These are phyloP conservation scores for Xerocomus potaroensis DNA, from an alignment of 768 basidiomycete genomes.

Conservation along the genomic window DNA sequence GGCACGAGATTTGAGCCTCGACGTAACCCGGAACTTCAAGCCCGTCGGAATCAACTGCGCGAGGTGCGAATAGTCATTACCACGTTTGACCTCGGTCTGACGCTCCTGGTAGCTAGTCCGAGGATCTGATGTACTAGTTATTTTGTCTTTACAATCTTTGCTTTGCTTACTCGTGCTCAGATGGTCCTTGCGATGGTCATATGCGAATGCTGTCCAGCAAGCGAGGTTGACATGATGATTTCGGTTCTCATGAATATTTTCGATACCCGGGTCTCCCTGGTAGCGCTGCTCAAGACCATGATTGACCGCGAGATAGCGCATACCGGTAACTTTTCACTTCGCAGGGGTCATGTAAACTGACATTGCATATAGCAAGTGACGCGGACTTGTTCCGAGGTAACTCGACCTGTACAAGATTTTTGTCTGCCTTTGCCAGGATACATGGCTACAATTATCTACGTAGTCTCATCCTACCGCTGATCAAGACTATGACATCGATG, in stretches of 20 bases:
- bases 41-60: slow-evolving; percentile 49
- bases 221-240: slow-evolving; percentile 80
- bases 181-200: slow-evolving; percentile 80
- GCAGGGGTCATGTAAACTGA: slow-evolving; percentile 1
- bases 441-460: slow-evolving; percentile 93
- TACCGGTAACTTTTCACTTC: slow-evolving; percentile 49
- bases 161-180: slow-evolving; percentile 34
- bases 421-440: slow-evolving; percentile 82
- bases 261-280: slow-evolving; percentile 67
- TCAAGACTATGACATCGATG: slow-evolving; percentile 68
- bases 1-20: slow-evolving; percentile 73
- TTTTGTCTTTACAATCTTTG: neutral
- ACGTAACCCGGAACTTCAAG: slow-evolving; percentile 44
- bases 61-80: slow-evolving; percentile 44
- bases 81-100: slow-evolving; percentile 5
- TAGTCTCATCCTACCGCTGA: slow-evolving; percentile 68
- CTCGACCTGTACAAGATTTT: slow-evolving; percentile 79
- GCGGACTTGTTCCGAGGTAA: slow-evolving; percentile 84
- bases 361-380: slow-evolving; percentile 57
- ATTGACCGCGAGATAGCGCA: slow-evolving; percentile 80
- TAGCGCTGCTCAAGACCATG: slow-evolving; percentile 74
- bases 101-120: slow-evolving; percentile 54
- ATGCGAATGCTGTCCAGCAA: slow-evolving; percentile 77
- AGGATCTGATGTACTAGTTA: slow-evolving; percentile 58
- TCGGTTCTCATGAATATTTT: slow-evolving; percentile 83